Percentiles rank a stretch among this genome's conserved stretches.
These are phyloP conservation scores for Dioscorea dumetorum DNA, from an alignment of 106 monocot genomes.

Conservation along the genomic window DNA sequence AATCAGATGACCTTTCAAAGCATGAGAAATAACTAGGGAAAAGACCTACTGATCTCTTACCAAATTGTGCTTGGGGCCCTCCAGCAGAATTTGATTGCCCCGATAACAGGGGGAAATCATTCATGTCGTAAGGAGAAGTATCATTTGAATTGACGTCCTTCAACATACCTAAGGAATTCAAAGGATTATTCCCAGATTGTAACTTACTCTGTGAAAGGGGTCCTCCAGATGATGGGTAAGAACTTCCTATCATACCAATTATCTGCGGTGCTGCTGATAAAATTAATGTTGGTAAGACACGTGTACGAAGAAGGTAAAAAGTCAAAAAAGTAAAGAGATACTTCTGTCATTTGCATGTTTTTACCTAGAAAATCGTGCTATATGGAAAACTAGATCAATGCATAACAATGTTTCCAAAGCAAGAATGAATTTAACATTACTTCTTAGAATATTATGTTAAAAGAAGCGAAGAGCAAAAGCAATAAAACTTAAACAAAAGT, in stretches of 20 bases:
- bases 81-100: slow-evolving; percentile 90
- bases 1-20: slow-evolving; percentile 1
- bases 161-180: slow-evolving; percentile 81
- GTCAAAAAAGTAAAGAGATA: neutral
- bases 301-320: too few species aligned
- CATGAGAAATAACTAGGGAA: neutral
- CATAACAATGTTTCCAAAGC: neutral
- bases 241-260: slow-evolving; percentile 88
- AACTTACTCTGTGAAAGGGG: slow-evolving; percentile 70
- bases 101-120: slow-evolving; percentile 93
- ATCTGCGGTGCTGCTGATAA: slow-evolving; percentile 68
- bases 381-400: neutral
- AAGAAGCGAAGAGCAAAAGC: neutral
- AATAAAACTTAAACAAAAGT: neutral
- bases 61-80: slow-evolving; percentile 84
- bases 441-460: neutral
- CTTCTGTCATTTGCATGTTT: neutral
- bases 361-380: neutral
- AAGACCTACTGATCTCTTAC: slow-evolving; percentile 19
- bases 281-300: neutral
- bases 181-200: slow-evolving; percentile 58
- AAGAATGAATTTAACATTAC: neutral
- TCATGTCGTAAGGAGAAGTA: slow-evolving; percentile 84
- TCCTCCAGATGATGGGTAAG: slow-evolving; percentile 75
- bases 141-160: slow-evolving; percentile 73